phyloP scores from a whole-genome alignment of 305 asterid genomes.

The Nicotiana rustica region DNA sequence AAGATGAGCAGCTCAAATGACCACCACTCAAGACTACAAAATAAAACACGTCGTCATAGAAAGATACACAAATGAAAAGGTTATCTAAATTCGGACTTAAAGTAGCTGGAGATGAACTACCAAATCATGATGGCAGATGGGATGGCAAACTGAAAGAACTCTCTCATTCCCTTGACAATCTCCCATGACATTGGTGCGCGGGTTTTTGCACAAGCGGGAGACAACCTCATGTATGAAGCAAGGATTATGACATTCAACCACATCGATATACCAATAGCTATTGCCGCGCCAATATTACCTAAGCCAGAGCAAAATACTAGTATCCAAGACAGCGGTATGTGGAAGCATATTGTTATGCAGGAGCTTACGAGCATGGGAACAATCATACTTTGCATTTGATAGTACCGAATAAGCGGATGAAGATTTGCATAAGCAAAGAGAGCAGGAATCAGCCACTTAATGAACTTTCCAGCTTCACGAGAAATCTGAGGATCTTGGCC shows the following conservation, averaged over 20 bases:
- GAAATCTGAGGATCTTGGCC: conserved; percentile 89
- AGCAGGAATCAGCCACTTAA: conserved; percentile 65
- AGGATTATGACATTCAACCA: conserved; percentile 72
- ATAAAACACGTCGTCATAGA: neutral
- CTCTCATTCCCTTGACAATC: conserved; percentile 60
- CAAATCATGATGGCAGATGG: conserved; percentile 90
- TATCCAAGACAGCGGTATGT: conserved; percentile 60
- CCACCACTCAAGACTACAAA: conserved; percentile 77
- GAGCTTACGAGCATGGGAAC: conserved; percentile 71
- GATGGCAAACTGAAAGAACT: conserved; percentile 65
- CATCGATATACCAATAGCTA: conserved; percentile 63
- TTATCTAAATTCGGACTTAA: neutral
- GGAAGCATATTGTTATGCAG: conserved; percentile 59
- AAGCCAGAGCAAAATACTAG: conserved; percentile 63
- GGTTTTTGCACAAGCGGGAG: conserved; percentile 59
- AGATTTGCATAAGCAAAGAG: conserved; percentile 72
- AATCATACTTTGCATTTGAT: conserved; percentile 74
- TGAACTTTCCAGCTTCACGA: conserved; percentile 68
- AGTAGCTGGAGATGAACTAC: conserved; percentile 43
- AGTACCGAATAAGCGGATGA: conserved; percentile 76
- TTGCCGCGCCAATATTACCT: conserved; percentile 63
- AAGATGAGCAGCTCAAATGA: conserved; percentile 71
- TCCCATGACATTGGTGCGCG: conserved; percentile 65
- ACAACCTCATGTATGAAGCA: conserved; percentile 58
- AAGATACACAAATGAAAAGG: no score